phyloP scores from a whole-genome alignment of 257 asterid genomes.

The Solanum pinnatisectum region DNA sequence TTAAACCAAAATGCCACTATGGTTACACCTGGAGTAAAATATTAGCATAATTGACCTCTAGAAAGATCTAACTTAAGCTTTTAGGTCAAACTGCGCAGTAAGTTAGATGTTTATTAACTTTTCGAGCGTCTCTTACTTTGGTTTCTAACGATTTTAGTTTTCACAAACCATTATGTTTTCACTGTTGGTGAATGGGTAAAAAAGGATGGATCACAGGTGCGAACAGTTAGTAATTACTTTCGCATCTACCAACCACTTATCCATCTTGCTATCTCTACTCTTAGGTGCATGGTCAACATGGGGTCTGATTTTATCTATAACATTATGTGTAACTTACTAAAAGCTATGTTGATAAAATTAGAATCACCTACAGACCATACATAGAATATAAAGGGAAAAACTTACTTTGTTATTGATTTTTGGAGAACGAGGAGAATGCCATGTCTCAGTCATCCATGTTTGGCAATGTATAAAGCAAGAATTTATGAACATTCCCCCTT shows the following conservation, averaged over 20 bases:
- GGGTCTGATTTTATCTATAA: not conserved
- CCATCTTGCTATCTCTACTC: not conserved
- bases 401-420: slow-evolving; percentile 69
- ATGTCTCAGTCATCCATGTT: slow-evolving; percentile 69
- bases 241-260: not conserved
- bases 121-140: not conserved
- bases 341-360: not conserved
- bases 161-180: not conserved
- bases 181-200: not conserved
- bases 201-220: not conserved
- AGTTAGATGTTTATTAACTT: not conserved
- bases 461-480: slow-evolving; percentile 89
- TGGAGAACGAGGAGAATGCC: slow-evolving; percentile 90
- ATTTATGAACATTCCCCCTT: slow-evolving; percentile 65
- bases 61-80: not conserved
- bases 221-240: not conserved
- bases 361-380: not conserved
- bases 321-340: not conserved
- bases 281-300: not conserved
- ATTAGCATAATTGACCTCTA: not conserved
- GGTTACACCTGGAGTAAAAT: not conserved
- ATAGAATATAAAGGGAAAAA: not conserved
- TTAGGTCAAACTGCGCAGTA: not conserved
- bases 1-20: not conserved
- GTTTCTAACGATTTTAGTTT: not conserved